Evolutionary conservation across 1,284 basidiomycete species (phyloP).

Genomic region (Cryptococcus amylolentus): DNA sequence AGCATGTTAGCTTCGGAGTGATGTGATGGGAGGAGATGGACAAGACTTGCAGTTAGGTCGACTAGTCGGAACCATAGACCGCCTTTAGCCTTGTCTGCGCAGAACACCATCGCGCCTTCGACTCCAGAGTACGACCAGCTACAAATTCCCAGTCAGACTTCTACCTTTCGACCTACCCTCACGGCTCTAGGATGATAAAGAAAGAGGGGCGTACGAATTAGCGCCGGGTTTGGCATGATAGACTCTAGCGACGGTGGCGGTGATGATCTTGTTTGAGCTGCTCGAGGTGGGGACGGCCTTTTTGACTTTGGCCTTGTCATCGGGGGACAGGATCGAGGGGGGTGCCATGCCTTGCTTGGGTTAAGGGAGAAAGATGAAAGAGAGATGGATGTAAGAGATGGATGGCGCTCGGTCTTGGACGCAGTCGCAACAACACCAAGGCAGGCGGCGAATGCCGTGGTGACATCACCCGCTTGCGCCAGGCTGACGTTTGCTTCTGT

Average conservation of each 20-base stretch:
- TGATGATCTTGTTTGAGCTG: slow-evolving; percentile 64
- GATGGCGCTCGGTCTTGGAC: too few species aligned
- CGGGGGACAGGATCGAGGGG: slow-evolving; percentile 54
- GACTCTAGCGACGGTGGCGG: slow-evolving; percentile 73
- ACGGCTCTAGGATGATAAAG: not conserved
- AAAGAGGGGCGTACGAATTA: slow-evolving; percentile 23
- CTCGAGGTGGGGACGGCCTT: slow-evolving; percentile 56
- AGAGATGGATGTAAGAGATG: not conserved
- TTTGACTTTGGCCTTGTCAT: slow-evolving; percentile 75
- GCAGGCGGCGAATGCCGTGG: too few species aligned
- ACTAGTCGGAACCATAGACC: slow-evolving; percentile 70
- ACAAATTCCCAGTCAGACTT: not conserved
- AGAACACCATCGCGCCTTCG: slow-evolving; percentile 76
- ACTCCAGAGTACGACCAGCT: slow-evolving; percentile 82
- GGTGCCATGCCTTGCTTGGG: slow-evolving; percentile 15
- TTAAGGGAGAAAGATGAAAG: not conserved
- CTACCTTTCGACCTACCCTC: not conserved
- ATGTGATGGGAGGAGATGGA: not conserved
- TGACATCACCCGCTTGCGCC: too few species aligned
- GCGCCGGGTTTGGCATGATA: slow-evolving; percentile 59
- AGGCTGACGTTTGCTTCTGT: too few species aligned
- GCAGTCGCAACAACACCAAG: too few species aligned
- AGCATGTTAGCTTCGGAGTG: not conserved
- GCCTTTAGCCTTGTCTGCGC: slow-evolving; percentile 60
- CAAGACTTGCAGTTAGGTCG: slow-evolving; percentile 59